Conservation (phyloP, 345 rosid species). For the Corymbia maculata region DNA sequence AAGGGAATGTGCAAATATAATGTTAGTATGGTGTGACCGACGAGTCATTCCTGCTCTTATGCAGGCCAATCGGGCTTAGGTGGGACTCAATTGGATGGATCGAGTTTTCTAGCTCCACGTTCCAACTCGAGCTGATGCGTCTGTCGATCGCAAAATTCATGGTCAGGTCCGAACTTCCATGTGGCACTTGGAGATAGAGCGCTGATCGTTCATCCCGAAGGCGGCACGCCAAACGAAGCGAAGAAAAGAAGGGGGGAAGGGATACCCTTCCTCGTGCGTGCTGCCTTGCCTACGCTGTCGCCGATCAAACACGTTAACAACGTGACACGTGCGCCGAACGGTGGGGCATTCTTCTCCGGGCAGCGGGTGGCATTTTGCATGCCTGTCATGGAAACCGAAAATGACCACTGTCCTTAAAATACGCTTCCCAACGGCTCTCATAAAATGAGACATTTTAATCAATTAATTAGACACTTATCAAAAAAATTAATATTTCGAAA, state of each 20-base stretch:
- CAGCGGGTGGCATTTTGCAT: neutral
- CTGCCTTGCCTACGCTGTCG: neutral
- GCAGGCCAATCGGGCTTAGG: neutral
- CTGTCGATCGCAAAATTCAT: neutral
- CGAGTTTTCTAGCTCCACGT: accelerated
- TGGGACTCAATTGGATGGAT: neutral
- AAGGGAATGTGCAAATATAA: neutral
- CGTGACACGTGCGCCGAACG: neutral
- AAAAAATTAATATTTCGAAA: too few relatives aligned
- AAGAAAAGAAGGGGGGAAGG: neutral
- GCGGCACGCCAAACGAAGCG: neutral
- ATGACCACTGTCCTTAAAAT: neutral
- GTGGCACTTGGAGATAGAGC: neutral
- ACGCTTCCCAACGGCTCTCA: neutral
- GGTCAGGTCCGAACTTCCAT: too few relatives aligned
- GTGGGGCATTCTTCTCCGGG: neutral
- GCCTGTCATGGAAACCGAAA: neutral
- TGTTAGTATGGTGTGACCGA: neutral
- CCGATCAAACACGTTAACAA: neutral
- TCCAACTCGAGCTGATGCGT: neutral
- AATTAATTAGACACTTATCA: too few relatives aligned
- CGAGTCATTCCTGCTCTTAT: accelerated
- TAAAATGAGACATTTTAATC: neutral
- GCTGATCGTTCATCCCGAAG: neutral
- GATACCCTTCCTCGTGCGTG: neutral